A percentile compares a stretch with the other conserved stretches of the same genome.
phyloP scores from a whole-genome alignment of 176 grass and related monocot species.

The Phragmites australis region DNA sequence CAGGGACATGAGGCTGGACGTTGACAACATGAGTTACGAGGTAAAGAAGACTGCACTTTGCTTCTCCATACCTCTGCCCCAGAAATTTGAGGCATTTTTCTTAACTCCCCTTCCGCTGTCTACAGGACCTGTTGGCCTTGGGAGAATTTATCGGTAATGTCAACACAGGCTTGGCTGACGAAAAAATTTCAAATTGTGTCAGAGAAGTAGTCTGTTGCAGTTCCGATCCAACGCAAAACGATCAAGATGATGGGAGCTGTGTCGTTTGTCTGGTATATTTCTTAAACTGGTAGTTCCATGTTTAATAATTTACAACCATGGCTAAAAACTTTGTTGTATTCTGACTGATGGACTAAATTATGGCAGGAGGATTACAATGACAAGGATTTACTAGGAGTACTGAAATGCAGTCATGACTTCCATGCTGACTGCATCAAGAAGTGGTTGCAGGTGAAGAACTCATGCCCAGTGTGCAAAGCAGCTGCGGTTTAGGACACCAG shows the following conservation, averaged over 20 bases:
- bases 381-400: constrained; percentile 49
- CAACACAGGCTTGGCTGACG: constrained; percentile 58
- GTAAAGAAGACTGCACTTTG: constrained; percentile 38
- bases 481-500: constrained; percentile 49
- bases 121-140: constrained; percentile 84
- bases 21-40: constrained; percentile 95
- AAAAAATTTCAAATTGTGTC: constrained; percentile 66
- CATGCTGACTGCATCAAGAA: constrained; percentile 77
- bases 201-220: constrained; percentile 58
- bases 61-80: neutral
- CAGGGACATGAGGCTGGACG: constrained; percentile 75
- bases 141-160: constrained; percentile 85
- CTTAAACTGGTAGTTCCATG: neutral
- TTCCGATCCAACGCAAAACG: constrained; percentile 39
- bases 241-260: constrained; percentile 62
- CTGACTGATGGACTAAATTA: neutral
- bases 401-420: constrained; percentile 80
- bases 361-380: constrained; percentile 80
- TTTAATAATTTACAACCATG: neutral
- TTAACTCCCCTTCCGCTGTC: constrained; percentile 1
- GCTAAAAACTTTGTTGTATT: neutral
- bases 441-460: constrained; percentile 83
- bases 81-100: constrained; percentile 4
- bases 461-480: constrained; percentile 87
- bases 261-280: constrained; percentile 76